Evolutionary conservation across 208 protist genomes (phyloP).

Genomic region (Leishmania arabica): DNA sequence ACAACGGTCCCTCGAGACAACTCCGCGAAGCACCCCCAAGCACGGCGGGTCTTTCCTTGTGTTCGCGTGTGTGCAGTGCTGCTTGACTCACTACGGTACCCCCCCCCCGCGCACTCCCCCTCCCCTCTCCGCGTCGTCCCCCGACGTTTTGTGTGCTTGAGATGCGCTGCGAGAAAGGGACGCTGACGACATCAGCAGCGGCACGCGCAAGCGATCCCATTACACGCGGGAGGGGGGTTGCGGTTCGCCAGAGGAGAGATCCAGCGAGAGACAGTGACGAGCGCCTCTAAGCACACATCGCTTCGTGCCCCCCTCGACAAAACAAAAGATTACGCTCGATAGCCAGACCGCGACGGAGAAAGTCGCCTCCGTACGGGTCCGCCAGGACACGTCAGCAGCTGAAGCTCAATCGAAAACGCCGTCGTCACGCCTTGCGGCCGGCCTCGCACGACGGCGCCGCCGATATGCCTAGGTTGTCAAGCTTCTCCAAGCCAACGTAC

Average conservation of each 20-base stretch:
- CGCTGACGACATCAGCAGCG: neutral
- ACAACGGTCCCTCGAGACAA: neutral
- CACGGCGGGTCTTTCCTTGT: neutral
- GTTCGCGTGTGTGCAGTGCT: neutral
- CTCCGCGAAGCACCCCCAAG: neutral
- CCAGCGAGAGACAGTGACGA: neutral
- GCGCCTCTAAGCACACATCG: neutral
- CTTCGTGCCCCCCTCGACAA: neutral
- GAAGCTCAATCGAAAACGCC: neutral
- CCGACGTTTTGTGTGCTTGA: neutral
- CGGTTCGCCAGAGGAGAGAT: neutral
- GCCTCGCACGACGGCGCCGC: neutral
- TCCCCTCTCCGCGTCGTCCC: neutral
- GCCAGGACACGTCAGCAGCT: neutral
- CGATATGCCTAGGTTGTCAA: conserved; percentile 69
- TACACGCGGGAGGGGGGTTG: neutral
- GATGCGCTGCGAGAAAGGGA: neutral
- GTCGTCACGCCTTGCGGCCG: neutral
- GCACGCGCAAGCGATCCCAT: neutral
- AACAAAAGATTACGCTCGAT: neutral
- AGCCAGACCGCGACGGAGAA: neutral
- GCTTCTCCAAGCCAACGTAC: conserved; percentile 77
- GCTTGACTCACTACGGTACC: neutral
- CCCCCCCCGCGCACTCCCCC: neutral
- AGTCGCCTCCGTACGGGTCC: neutral